phyloP scores from a whole-genome alignment of 768 basidiomycete genomes.

The Austroboletus festivus region DNA sequence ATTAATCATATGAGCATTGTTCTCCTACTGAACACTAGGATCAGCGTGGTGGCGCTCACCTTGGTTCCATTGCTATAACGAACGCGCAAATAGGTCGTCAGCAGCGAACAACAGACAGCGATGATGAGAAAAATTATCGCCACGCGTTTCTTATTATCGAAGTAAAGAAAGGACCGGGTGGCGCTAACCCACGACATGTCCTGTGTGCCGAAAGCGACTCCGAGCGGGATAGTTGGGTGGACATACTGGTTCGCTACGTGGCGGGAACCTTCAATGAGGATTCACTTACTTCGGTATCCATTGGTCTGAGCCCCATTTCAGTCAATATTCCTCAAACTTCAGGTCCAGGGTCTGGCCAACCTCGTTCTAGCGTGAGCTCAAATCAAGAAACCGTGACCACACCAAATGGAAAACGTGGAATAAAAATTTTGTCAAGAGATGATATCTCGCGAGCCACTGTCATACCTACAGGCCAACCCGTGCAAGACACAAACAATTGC shows the following conservation, averaged over 20 bases:
- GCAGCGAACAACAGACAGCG: slow-evolving; percentile 58
- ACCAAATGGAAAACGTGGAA: slow-evolving; percentile 31
- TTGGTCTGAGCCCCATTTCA: slow-evolving; percentile 30
- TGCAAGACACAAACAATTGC: slow-evolving; percentile 51
- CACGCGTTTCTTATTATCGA: slow-evolving; percentile 98
- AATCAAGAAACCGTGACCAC: slow-evolving; percentile 27
- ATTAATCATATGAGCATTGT: slow-evolving; percentile 1
- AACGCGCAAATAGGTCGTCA: slow-evolving; percentile 96
- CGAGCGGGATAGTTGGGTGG: slow-evolving; percentile 93
- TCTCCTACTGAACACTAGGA: slow-evolving; percentile 12
- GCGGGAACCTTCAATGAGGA: slow-evolving; percentile 79
- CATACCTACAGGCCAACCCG: slow-evolving; percentile 55
- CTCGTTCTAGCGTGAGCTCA: slow-evolving; percentile 58
- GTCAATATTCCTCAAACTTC: slow-evolving; percentile 26
- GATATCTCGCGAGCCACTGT: slow-evolving; percentile 54
- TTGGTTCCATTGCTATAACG: slow-evolving; percentile 88
- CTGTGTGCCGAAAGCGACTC: slow-evolving; percentile 94
- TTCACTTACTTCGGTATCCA: slow-evolving; percentile 41
- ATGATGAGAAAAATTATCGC: slow-evolving; percentile 91
- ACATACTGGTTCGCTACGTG: slow-evolving; percentile 86
- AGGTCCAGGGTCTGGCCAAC: slow-evolving; percentile 35
- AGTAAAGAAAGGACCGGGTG: slow-evolving; percentile 68
- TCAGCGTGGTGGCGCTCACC: slow-evolving; percentile 85
- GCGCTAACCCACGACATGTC: slow-evolving; percentile 78
- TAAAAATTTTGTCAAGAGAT: slow-evolving; percentile 52